Base-by-base conservation (phyloP, 768 basidiomycete species). In the Auriculariales sp. region DNA sequence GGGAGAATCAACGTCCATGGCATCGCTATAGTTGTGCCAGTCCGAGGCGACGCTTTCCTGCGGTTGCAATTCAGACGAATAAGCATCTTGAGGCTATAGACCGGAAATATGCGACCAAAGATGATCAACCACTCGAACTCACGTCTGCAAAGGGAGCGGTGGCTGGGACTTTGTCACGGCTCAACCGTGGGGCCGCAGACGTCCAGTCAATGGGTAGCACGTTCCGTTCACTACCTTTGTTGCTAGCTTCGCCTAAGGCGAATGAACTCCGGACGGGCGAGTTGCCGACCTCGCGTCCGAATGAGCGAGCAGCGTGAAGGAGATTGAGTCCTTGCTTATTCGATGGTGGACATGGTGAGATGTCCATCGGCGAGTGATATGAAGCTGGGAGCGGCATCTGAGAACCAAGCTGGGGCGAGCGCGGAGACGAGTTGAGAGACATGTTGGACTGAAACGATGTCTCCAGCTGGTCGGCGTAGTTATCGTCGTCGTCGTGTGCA, bases 371-470 rank as follows among this genome's bases (percentile, higher is more conserved):
- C 47, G 39, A 44, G 19, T 44, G 39, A 12, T 12, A 19, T 7
- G n/a, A 22, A 6, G 39, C 19, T 67, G 54, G 65, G 52, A 48
- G 51, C 47, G 39, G 59, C 27, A 74, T 69, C 46, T 66, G 71
- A 12, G 39, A 29, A 15, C 44, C 10, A 35, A 51, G 14, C 46
- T 19, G 39, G 27, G 49, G 46, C 11, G 56, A 52, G 22, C n/a
- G 32, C 24, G 78, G 71, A 29, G 86, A 83, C 25, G 84, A 85
- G 58, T 83, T 72, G 44, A 90, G 66, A 5, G 87, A 90, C 62
- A 89, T 80, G 53, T 74, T 84, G 28, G 85, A 87, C 5, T 83
- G 83, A 59, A 90, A 90, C 27, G 86, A 88, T 32, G 79, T 66
- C 60, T 90, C 87, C 45, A 87, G 73, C 30, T 59, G 84, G n/a